Conservation (phyloP, 2,329 filamentous ascomycete species). For the Stylonectria norvegica region DNA sequence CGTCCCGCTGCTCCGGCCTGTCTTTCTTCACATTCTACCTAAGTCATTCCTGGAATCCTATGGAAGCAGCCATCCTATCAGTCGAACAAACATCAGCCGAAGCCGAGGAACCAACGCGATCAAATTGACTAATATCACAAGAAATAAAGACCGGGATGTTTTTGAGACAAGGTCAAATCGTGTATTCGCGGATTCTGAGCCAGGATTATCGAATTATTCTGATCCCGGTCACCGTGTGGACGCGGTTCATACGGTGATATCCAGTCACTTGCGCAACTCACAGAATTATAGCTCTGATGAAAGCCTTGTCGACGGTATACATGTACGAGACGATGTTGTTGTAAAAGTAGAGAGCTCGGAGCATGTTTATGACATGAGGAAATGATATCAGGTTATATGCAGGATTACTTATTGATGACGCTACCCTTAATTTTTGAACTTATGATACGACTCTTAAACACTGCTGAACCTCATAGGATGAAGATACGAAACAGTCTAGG, state of each 20-base stretch:
- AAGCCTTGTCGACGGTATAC: not conserved
- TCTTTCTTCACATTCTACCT: slow-evolving; percentile 21
- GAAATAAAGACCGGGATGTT: not conserved
- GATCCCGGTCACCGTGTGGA: not conserved
- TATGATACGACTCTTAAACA: no score
- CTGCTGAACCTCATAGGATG: no score
- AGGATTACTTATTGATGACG: no score
- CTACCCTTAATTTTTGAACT: no score
- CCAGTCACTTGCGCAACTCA: not conserved
- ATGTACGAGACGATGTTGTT: not conserved
- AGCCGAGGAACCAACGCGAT: no score
- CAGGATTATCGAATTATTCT: not conserved
- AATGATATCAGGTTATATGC: no score
- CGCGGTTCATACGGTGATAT: not conserved
- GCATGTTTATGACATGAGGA: not conserved
- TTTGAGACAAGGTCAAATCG: not conserved
- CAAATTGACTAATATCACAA: slow-evolving; percentile 2
- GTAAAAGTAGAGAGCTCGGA: not conserved
- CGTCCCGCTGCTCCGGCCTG: slow-evolving; percentile 22
- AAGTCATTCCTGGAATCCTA: slow-evolving; percentile 15
- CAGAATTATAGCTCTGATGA: not conserved
- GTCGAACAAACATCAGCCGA: slow-evolving; percentile 12
- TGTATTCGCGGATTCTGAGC: not conserved
- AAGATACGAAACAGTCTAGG: no score
- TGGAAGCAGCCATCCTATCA: slow-evolving; percentile 19